Evolutionary conservation across 495 filamentous ascomycete genomes (phyloP), one percentile per base, ranked within the genome.

Genomic region (Aspergillus indologenus): DNA sequence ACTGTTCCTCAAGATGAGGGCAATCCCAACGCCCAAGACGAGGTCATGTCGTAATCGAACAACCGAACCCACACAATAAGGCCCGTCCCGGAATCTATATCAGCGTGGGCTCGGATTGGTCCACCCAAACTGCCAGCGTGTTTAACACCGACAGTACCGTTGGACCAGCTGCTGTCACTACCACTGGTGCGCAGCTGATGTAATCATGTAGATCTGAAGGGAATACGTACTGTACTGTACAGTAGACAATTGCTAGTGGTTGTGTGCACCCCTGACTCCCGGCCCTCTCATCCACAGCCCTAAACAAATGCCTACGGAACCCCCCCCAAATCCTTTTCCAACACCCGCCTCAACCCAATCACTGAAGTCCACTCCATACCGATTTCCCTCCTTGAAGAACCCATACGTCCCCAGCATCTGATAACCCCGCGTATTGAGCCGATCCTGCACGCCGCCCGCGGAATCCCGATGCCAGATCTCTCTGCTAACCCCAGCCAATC

Each of bases 371-470:
- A 20, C 48, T 5, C 23, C 23, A n/a, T 51, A 51, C 7, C 14
- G 23, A 18, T 51, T 51, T 29, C 15, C 47, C 22, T 51, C 48
- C 8, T 51, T 24, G 18, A 51, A 51, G 22, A 51, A 14, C 48
- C 23, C 48, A 18, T 31, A 31, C 14, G 18, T 51, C 24, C 48
- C 48, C 23, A 51, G 15, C 15, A 51, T 51, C 9, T 18, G 48
- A 51, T 29, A 51, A 1, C 23, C 24, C 1, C 5, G n/a, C 6
- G 23, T 51, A 19, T 51, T 19, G 15, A 51, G 1, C 18, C 48
- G 12, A 19, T 51, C 48, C 48, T 51, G 19, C 22, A 51, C 48
- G 4, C 48, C 48, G 23, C 19, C 23, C 1, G 12, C 48, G 2
- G 48, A 18, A 51, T 51, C 18, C 17, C 19, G 24, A 17, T 31